phyloP scores from a whole-genome alignment of 345 rosid species.

The Citrus reticulata region DNA sequence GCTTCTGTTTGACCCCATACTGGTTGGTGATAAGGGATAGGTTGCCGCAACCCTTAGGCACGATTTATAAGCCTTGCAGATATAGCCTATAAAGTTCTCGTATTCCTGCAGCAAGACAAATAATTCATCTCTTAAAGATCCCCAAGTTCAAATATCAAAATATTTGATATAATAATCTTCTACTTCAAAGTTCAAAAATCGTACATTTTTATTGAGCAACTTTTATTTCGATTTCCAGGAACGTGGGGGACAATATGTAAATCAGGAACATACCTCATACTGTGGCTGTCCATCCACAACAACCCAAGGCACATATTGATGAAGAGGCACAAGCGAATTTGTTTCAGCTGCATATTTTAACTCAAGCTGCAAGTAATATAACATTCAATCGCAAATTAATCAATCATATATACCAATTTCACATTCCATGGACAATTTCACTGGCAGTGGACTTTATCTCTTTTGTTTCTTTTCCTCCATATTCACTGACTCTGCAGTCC shows the following conservation, averaged over 20 bases:
- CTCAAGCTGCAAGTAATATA: conserved; percentile 58
- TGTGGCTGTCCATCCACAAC: conserved; percentile 90
- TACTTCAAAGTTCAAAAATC: not conserved
- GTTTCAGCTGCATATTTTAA: conserved; percentile 81
- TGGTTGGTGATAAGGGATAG: conserved; percentile 18
- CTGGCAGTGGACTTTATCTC: no score
- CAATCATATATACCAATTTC: no score
- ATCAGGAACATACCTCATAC: conserved; percentile 58
- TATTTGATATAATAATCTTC: not conserved
- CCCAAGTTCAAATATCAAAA: not conserved
- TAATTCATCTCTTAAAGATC: not conserved
- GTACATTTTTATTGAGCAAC: not conserved
- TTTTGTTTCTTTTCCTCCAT: no score
- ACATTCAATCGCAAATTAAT: not conserved
- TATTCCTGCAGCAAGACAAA: not conserved
- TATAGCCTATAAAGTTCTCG: no score
- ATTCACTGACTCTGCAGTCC: no score
- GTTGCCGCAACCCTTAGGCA: conserved; percentile 52
- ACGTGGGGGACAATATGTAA: not conserved
- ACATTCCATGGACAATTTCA: no score
- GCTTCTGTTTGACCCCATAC: conserved; percentile 3
- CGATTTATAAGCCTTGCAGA: not conserved
- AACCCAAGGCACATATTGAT: conserved; percentile 89
- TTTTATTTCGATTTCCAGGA: not conserved
- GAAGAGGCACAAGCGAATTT: conserved; percentile 77